phyloP scores from a whole-genome alignment of 257 asterid species.

The Eucommia ulmoides region DNA sequence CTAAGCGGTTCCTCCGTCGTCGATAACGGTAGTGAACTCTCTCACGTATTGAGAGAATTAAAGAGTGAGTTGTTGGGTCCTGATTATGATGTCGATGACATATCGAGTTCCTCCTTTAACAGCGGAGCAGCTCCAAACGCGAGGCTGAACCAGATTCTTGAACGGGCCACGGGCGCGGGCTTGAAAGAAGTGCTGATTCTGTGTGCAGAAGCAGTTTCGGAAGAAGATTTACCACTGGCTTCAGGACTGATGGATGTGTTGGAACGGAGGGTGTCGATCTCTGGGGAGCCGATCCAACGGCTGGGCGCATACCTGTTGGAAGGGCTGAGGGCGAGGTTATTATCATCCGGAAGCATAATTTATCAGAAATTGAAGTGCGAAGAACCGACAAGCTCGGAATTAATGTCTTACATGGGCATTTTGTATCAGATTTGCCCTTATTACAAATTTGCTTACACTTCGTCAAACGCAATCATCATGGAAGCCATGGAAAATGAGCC shows the following conservation, averaged over 20 bases:
- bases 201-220: slow-evolving; percentile 71
- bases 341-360: slow-evolving; percentile 80
- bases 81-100: slow-evolving; percentile 60
- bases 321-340: slow-evolving; percentile 74
- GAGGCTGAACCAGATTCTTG: slow-evolving; percentile 45
- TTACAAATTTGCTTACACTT: slow-evolving; percentile 74
- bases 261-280: slow-evolving; percentile 67
- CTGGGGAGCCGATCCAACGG: slow-evolving; percentile 85
- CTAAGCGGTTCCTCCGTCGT: slow-evolving; percentile 72
- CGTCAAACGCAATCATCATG: slow-evolving; percentile 57
- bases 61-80: slow-evolving; percentile 61
- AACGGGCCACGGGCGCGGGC: slow-evolving; percentile 68
- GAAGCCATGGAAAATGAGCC: slow-evolving; percentile 71
- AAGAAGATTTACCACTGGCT: slow-evolving; percentile 46
- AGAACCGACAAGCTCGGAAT: slow-evolving; percentile 70
- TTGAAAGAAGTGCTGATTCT: slow-evolving; percentile 46
- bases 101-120: slow-evolving; percentile 36
- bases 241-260: slow-evolving; percentile 55
- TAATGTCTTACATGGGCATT: slow-evolving; percentile 77
- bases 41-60: slow-evolving; percentile 51
- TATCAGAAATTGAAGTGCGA: slow-evolving; percentile 81
- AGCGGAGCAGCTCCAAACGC: slow-evolving; percentile 30
- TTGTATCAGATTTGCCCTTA: slow-evolving; percentile 73
- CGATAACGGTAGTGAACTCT: slow-evolving; percentile 54
- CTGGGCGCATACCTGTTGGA: slow-evolving; percentile 86